Conservation (phyloP, 768 basidiomycete species). For the Mycena latifolia region DNA sequence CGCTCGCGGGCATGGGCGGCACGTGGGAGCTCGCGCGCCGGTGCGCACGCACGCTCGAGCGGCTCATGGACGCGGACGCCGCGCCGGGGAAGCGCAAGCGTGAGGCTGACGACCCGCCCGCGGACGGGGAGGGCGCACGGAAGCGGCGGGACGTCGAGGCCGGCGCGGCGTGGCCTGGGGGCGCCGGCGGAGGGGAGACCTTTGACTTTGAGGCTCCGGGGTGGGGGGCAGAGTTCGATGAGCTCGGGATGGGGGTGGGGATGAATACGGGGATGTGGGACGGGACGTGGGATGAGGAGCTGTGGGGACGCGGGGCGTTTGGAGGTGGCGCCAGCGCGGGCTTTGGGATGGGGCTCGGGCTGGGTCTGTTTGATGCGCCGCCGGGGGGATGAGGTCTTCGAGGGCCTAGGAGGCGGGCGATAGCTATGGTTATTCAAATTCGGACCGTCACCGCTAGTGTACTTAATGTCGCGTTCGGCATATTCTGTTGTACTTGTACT, state of each 20-base stretch:
- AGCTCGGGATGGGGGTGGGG: neutral
- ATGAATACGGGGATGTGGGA: constrained; percentile 28
- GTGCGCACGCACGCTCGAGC: constrained; percentile 43
- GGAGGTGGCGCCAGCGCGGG: neutral
- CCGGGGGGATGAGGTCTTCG: constrained; percentile 12
- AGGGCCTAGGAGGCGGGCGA: neutral
- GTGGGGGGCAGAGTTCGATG: constrained; percentile 18
- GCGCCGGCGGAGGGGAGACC: constrained; percentile 9
- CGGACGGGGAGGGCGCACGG: neutral
- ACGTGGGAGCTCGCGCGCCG: constrained; percentile 45
- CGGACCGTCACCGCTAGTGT: neutral
- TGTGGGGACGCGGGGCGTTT: constrained; percentile 12
- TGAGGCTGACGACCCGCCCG: neutral
- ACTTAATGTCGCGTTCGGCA: neutral
- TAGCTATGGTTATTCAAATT: neutral
- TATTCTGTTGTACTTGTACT: neutral
- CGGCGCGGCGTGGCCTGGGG: neutral
- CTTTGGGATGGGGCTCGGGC: constrained; percentile 12
- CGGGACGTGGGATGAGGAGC: constrained; percentile 32
- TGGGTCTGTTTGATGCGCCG: constrained; percentile 13
- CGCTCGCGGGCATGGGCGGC: constrained; percentile 41
- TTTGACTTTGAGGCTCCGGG: constrained; percentile 25
- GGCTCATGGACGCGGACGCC: constrained; percentile 41
- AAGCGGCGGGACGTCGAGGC: constrained; percentile 5
- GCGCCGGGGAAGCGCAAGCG: constrained; percentile 41